phyloP scores from a whole-genome alignment of 202 grass and related monocot species.

The Musa balbisiana region DNA sequence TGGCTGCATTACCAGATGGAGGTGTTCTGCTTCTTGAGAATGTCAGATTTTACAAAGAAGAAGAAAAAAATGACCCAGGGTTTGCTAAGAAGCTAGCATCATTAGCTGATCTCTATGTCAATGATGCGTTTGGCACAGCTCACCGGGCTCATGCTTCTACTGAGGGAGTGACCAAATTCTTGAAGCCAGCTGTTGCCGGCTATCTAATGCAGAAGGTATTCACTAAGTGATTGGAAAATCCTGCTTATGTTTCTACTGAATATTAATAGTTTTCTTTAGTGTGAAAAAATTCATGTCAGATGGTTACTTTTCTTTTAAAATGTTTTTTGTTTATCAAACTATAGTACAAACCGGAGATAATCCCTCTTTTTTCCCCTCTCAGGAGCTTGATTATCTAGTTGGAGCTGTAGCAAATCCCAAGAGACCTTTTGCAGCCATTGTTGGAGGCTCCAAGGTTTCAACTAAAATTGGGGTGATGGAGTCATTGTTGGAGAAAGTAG shows the following conservation, averaged over 20 bases:
- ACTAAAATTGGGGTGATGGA: conserved; percentile 31
- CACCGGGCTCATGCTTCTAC: conserved; percentile 93
- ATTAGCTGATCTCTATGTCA: conserved; percentile 83
- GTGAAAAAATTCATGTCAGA: background rate
- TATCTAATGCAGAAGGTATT: conserved; percentile 98
- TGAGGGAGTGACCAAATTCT: conserved; percentile 80
- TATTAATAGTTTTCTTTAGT: background rate
- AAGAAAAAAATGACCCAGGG: conserved; percentile 86
- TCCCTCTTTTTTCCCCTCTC: background rate
- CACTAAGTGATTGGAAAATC: background rate
- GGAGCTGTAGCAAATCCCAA: conserved; percentile 59
- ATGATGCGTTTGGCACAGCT: conserved; percentile 81
- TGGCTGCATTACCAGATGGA: conserved; percentile 51
- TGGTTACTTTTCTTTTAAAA: background rate
- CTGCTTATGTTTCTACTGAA: background rate
- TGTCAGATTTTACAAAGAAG: conserved; percentile 85
- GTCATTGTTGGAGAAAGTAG: conserved; percentile 61
- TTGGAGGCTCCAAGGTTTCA: conserved; percentile 92
- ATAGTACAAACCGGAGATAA: too few relatives aligned
- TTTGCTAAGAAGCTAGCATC: conserved; percentile 94
- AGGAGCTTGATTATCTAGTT: conserved; percentile 40
- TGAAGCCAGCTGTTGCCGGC: conserved; percentile 77
- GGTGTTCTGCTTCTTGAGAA: conserved; percentile 90
- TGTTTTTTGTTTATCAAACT: background rate
- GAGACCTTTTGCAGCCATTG: conserved; percentile 82